These are phyloP conservation scores for Leptographium flavum DNA, from an alignment of 2,329 filamentous ascomycete genomes.

Conservation along the genomic window DNA sequence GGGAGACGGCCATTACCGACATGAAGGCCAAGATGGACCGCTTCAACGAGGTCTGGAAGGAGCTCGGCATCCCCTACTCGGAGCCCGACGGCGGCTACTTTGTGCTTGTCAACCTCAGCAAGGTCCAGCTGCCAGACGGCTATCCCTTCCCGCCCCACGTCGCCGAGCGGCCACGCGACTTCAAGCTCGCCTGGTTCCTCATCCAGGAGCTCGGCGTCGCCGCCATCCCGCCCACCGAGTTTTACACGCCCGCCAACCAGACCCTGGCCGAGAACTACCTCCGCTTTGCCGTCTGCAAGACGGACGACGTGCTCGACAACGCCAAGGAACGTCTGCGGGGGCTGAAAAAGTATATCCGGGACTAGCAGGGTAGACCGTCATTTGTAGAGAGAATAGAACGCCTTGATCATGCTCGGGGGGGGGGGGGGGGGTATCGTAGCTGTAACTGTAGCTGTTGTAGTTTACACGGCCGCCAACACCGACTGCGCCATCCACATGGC, in stretches of 20 bases:
- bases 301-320: slow-evolving; percentile 67
- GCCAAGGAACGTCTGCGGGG: slow-evolving; percentile 64
- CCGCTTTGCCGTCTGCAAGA: slow-evolving; percentile 91
- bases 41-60: slow-evolving; percentile 71
- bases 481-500: neutral
- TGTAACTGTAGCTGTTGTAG: too few relatives aligned
- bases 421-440: neutral
- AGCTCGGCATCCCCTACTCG: slow-evolving; percentile 67
- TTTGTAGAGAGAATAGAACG: too few relatives aligned
- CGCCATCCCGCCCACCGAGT: slow-evolving; percentile 91
- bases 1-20: slow-evolving; percentile 66
- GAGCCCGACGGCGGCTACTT: slow-evolving; percentile 97
- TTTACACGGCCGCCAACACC: too few relatives aligned
- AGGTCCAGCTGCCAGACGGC: slow-evolving; percentile 67
- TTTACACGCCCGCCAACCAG: slow-evolving; percentile 76
- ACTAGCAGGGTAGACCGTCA: too few relatives aligned
- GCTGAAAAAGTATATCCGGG: slow-evolving; percentile 53
- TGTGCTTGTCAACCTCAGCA: slow-evolving; percentile 82
- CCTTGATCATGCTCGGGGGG: neutral
- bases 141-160: slow-evolving; percentile 89
- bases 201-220: slow-evolving; percentile 95
- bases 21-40: slow-evolving; percentile 82
- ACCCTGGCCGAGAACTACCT: slow-evolving; percentile 86
- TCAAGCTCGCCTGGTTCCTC: slow-evolving; percentile 90
- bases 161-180: slow-evolving; percentile 73